Evolutionary conservation across 2,329 filamentous ascomycete species (phyloP), one percentile per base, ranked within the genome.

Genomic region (Dryadomyces quercus-mongolicae): DNA sequence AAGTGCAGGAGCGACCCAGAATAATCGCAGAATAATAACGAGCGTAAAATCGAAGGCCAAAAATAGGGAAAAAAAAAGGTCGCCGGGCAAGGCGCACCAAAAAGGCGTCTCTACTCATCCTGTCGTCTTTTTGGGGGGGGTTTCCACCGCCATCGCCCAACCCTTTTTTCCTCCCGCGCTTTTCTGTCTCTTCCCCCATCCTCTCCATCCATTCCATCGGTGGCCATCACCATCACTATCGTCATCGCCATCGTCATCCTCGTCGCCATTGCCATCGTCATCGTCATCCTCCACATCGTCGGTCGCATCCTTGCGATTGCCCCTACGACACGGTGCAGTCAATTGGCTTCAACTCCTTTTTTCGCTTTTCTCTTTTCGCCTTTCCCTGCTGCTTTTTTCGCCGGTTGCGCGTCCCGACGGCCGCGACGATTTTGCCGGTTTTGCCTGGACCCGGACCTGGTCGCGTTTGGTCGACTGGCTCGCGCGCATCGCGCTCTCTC

Each of bases 21-120:
- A 59, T 55, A 51, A 45, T 53, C 48, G 31, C 47, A 57, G 38
- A 42, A 48, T n/a, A 53, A 20, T 47, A 31, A 52, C 22, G 22
- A 44, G 47, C 18, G 36, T 50, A 52, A 51, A 50, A 57, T 48
- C 21, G 50, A 55, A 34, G 36, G 43, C 15, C 42, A 46, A 44
- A 57, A 58, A 56, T 45, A 22, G 45, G 43, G 42, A 34, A 53
- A 56, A 34, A 53, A 56, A 54, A 55, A 31, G 47, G 21, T 59
- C 56, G 58, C 53, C 54, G 54, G 52, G 55, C 45, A 56, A 56
- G 56, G 52, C 56, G 54, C 56, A 56, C 56, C 55, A 57, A 58
- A 56, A 54, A 49, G 43, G 48, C 49, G 49, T 48, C 15, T 21
- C 16, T 47, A 10, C 13, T 34, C 40, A 36, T 34, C 51, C 54